A percentile compares a stretch with the other conserved stretches of the same genome.
phyloP scores from a whole-genome alignment of 2,329 filamentous ascomycete species.

The Zarea fungicola region DNA sequence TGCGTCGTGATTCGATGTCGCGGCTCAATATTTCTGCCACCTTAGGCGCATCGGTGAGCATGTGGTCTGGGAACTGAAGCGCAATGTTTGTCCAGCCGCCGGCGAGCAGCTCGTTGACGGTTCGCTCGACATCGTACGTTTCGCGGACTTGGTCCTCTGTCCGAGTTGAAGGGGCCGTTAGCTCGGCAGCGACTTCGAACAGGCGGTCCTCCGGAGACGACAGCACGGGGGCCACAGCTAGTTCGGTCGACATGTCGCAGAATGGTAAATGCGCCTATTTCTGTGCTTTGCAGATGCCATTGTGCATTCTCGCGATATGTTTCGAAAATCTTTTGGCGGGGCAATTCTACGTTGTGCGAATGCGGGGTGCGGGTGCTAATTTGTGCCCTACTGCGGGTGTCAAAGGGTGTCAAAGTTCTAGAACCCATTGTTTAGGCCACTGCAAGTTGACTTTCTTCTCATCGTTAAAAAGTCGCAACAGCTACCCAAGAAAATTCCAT shows the following conservation, averaged over 20 bases:
- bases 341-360: constrained; percentile 7
- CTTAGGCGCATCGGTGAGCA: constrained; percentile 79
- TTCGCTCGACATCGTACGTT: constrained; percentile 82
- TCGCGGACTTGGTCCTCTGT: constrained; percentile 65
- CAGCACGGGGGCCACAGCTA: constrained; percentile 52
- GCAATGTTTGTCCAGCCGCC: constrained; percentile 73
- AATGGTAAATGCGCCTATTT: background rate
- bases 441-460: no score
- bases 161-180: constrained; percentile 27
- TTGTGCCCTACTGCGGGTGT: background rate
- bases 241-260: constrained; percentile 41
- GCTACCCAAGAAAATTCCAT: no score
- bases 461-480: no score
- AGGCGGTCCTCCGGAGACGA: constrained; percentile 59
- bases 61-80: constrained; percentile 91
- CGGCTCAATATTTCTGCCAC: constrained; percentile 57
- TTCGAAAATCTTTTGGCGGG: constrained; percentile 13
- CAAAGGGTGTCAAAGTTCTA: no score
- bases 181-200: constrained; percentile 44
- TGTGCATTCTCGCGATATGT: background rate
- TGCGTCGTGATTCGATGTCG: constrained; percentile 21
- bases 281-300: background rate
- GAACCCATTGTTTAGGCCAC: no score
- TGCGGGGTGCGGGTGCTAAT: constrained; percentile 10
- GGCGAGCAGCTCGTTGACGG: constrained; percentile 66